Evolutionary conservation across 768 basidiomycete genomes (phyloP), one percentile per base, ranked within the genome.

Genomic region (Xerocomus potaroensis): DNA sequence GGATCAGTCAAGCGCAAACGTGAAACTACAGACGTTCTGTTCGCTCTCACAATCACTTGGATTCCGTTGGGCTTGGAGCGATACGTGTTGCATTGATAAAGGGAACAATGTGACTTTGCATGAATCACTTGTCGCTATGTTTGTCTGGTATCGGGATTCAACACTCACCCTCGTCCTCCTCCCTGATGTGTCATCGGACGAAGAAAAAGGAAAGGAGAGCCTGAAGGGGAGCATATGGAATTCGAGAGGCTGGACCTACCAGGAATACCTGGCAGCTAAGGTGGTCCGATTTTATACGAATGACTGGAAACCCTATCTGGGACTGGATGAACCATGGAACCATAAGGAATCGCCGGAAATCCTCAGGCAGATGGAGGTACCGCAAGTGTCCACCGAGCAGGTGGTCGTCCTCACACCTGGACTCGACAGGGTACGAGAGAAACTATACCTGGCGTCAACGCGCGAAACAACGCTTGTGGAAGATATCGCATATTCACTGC

Each of bases 81-180:
- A 57, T 12, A 58, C 55, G 1, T 56, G 45, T 14, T 55, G 55
- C 15, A 19, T 55, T 0, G 34, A 55, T 5, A 21, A 32, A 16
- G 8, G 10, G 1, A 6, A 42, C 23, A 41, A 30, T 0, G 40
- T 41, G 9, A 45, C 47, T 5, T 16, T 39, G n/a, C 46, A 58
- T 21, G 52, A 58, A 14, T 54, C 56, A 0, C 15, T 58, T 18
- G 47, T 54, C 1, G 46, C 55, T 12, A 51, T 56, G 54, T 56
- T 55, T 33, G 31, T 9, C 1, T 56, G 53, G 53, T 56, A 45
- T 19, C 43, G 43, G 4, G 27, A 23, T n/a, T 45, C 43, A 10
- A 15, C 43, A 18, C 35, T 37, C 6, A 58, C 56, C 0, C 4
- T 58, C 1, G 30, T 59, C n/a, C 34, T 53, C 24, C 54, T 59